Conservation (phyloP, 2,329 filamentous ascomycete genomes). For the Aspergillus sp. region DNA sequence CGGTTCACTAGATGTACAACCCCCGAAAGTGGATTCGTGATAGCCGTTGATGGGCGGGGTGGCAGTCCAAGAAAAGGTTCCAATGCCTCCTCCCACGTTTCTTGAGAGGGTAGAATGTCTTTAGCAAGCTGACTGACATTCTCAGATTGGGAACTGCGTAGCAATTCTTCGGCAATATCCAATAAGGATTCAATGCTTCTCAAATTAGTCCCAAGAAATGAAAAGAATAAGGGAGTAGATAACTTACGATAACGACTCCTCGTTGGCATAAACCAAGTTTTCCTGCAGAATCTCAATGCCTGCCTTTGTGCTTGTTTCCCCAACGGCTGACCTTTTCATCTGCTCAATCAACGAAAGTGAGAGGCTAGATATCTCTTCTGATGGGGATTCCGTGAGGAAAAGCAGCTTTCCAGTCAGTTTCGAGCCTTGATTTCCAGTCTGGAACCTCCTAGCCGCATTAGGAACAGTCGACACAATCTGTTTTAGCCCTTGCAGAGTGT, state of each 20-base stretch:
- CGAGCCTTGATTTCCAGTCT: constrained; percentile 47
- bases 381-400: constrained; percentile 53
- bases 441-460: constrained; percentile 44
- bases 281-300: constrained; percentile 55
- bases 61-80: constrained; percentile 47
- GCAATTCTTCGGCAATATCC: constrained; percentile 52
- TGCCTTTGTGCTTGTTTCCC: constrained; percentile 44
- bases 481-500: constrained; percentile 47
- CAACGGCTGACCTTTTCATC: constrained; percentile 38
- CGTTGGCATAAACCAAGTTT: constrained; percentile 48
- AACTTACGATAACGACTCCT: constrained; percentile 48
- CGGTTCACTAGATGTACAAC: constrained; percentile 62
- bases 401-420: constrained; percentile 54
- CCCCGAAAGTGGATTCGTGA: constrained; percentile 72
- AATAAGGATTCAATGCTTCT: constrained; percentile 58
- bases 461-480: constrained; percentile 44
- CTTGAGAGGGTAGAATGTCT: constrained; percentile 62
- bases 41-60: constrained; percentile 60
- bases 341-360: constrained; percentile 35
- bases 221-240: background rate
- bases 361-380: constrained; percentile 51
- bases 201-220: constrained; percentile 25
- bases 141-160: constrained; percentile 35
- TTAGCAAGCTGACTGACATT: constrained; percentile 27
- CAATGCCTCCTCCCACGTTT: constrained; percentile 67